Conservation (phyloP, 169 alveolate species). For the Plasmodium gaboni region DNA sequence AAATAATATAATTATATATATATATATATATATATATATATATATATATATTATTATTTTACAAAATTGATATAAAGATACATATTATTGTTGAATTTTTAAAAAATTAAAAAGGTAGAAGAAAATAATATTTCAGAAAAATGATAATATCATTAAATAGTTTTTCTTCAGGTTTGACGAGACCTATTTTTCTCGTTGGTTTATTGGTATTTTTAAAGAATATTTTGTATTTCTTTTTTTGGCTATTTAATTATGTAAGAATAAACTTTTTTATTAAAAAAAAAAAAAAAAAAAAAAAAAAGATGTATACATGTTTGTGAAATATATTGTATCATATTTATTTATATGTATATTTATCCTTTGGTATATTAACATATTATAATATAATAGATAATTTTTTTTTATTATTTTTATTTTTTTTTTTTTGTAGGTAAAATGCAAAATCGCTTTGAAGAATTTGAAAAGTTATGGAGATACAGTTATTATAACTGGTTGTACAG, state of each 20-base stretch:
- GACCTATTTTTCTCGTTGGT: slow-evolving; percentile 30
- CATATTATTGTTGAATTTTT: not conserved
- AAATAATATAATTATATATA: too few species aligned
- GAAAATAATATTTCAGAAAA: slow-evolving; percentile 3
- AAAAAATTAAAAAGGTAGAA: slow-evolving; percentile 5
- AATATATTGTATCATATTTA: too few species aligned
- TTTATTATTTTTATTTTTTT: not conserved
- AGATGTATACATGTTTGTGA: too few species aligned
- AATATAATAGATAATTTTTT: not conserved
- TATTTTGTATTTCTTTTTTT: slow-evolving; percentile 14
- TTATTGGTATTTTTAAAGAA: slow-evolving; percentile 47
- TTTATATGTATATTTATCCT: not conserved
- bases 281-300: too few species aligned
- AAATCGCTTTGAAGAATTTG: slow-evolving; percentile 34
- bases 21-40: too few species aligned
- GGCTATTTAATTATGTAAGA: slow-evolving; percentile 66
- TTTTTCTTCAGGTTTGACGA: slow-evolving; percentile 9
- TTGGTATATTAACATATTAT: not conserved
- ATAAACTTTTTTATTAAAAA: not conserved
- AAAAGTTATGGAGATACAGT: slow-evolving; percentile 79
- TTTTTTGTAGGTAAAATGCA: slow-evolving; percentile 18
- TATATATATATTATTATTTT: not conserved
- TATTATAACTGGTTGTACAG: slow-evolving; percentile 83
- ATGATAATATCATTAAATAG: slow-evolving; percentile 15
- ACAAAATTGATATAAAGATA: not conserved